Evolutionary conservation across 1,139 yeast species (phyloP).

Genomic region (Taphrina sp.): DNA sequence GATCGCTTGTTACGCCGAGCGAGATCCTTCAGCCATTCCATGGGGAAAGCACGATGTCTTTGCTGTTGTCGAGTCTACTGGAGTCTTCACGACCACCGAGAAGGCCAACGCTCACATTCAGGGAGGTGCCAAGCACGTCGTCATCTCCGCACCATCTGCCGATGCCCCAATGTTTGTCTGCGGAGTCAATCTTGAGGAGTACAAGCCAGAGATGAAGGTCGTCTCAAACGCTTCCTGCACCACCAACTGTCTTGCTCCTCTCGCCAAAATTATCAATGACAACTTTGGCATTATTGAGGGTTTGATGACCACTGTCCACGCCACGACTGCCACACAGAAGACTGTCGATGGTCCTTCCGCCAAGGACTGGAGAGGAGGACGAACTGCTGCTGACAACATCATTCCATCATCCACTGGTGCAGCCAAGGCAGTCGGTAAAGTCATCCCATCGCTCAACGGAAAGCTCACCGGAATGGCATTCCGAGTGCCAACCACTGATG

Average conservation of each 20-base stretch:
- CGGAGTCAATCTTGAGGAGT: slow-evolving; percentile 75
- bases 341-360: slow-evolving; percentile 89
- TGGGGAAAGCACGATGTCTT: slow-evolving; percentile 75
- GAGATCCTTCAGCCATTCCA: slow-evolving; percentile 76
- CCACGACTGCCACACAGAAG: slow-evolving; percentile 88
- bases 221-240: slow-evolving; percentile 87
- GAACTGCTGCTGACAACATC: slow-evolving; percentile 87
- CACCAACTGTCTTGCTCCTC: slow-evolving; percentile 87
- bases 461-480: slow-evolving; percentile 85
- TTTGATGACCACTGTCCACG: slow-evolving; percentile 88
- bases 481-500: slow-evolving; percentile 86
- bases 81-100: slow-evolving; percentile 76
- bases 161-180: slow-evolving; percentile 88
- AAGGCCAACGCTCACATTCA: slow-evolving; percentile 77
- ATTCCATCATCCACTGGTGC: slow-evolving; percentile 91
- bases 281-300: slow-evolving; percentile 79
- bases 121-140: slow-evolving; percentile 87
- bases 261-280: slow-evolving; percentile 79
- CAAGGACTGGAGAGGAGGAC: slow-evolving; percentile 95
- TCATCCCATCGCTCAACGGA: slow-evolving; percentile 82
- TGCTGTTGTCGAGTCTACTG: slow-evolving; percentile 82
- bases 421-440: slow-evolving; percentile 91
- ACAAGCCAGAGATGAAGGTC: slow-evolving; percentile 67
- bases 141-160: slow-evolving; percentile 83
- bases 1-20: slow-evolving; percentile 69